Percentiles rank a stretch among this genome's conserved stretches.
These are phyloP conservation scores for Leptographium procerum DNA, from an alignment of 2,329 filamentous ascomycete species.

Conservation along the genomic window DNA sequence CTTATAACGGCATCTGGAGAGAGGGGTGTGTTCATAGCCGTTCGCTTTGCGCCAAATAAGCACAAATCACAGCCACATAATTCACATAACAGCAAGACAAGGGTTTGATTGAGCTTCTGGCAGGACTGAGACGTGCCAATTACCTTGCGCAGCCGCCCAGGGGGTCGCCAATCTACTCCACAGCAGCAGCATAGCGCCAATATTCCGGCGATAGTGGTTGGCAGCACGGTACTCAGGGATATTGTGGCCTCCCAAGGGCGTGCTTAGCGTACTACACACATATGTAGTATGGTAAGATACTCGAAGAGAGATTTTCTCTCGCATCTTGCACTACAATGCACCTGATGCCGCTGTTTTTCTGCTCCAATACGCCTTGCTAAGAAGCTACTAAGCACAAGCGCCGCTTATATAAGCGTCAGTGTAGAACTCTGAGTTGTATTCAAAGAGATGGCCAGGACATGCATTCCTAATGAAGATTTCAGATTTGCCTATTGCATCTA, in stretches of 20 bases:
- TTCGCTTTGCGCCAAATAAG: not conserved
- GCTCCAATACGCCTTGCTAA: not conserved
- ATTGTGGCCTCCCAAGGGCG: not conserved
- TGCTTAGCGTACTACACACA: not conserved
- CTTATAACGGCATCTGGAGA: not conserved
- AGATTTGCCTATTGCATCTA: not conserved
- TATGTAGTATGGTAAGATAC: no score
- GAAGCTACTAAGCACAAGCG: not conserved
- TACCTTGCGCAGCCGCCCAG: not conserved
- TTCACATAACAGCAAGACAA: not conserved
- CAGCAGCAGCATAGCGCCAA: not conserved
- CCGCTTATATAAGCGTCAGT: no score
- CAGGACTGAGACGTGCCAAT: not conserved
- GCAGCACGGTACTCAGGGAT: not conserved
- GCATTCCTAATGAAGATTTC: not conserved
- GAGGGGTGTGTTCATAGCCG: not conserved
- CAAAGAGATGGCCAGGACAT: no score
- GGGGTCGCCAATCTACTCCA: not conserved
- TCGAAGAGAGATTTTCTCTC: no score
- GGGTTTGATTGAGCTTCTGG: conserved; percentile 3
- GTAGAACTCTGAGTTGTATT: no score
- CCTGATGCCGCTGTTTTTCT: not conserved
- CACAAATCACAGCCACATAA: not conserved
- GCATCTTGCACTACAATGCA: no score
- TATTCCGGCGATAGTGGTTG: not conserved